These are phyloP conservation scores for Fremontodendron californicum DNA, from an alignment of 345 rosid species.

Conservation along the genomic window DNA sequence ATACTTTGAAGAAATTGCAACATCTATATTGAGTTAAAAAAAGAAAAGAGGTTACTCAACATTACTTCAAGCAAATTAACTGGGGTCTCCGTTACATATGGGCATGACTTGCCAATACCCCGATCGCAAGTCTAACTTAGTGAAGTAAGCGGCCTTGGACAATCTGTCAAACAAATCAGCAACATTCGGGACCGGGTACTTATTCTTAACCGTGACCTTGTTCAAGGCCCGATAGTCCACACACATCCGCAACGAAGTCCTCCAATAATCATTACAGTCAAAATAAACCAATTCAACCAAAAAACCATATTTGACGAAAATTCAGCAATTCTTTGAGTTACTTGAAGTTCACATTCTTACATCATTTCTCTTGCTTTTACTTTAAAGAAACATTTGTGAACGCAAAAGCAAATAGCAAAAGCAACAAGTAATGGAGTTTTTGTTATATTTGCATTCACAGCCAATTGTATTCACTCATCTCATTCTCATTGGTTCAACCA, in stretches of 20 bases:
- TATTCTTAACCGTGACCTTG: too few relatives aligned
- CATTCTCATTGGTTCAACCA: background rate
- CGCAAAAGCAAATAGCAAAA: background rate
- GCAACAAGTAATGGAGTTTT: background rate
- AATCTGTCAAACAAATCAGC: too few relatives aligned
- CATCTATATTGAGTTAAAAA: too few relatives aligned
- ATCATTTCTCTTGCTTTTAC: background rate
- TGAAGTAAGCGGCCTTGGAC: too few relatives aligned
- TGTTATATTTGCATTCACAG: background rate
- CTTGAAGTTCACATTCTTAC: background rate
- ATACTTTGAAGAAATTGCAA: background rate
- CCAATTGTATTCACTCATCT: background rate
- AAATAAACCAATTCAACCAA: background rate
- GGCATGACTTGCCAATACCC: too few relatives aligned
- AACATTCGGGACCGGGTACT: too few relatives aligned
- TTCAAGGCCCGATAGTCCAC: too few relatives aligned
- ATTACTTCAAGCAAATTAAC: too few relatives aligned
- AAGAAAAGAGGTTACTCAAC: too few relatives aligned
- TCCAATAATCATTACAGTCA: background rate
- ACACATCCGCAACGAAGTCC: too few relatives aligned
- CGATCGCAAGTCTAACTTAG: too few relatives aligned
- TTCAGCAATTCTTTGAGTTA: background rate
- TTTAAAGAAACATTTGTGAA: background rate
- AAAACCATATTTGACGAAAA: background rate
- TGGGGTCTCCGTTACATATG: too few relatives aligned